Evolutionary conservation across 163 green algal genomes (phyloP), one percentile per base, ranked within the genome.

Genomic region (Scenedesmus sp.): DNA sequence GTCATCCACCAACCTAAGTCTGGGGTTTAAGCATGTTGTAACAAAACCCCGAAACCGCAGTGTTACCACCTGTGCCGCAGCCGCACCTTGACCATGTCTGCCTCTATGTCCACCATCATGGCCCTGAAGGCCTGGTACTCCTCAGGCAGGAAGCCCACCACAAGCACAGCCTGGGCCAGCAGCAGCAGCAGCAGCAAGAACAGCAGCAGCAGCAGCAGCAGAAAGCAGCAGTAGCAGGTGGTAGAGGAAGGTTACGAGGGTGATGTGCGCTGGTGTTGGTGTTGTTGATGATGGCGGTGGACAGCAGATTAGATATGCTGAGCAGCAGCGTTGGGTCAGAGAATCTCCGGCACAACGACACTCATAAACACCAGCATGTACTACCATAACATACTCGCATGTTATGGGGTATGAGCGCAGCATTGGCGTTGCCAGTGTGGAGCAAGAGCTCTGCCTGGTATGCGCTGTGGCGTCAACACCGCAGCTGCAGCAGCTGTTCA

Each of bases 11-110:
- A 46, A 46, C 0, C 34, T 46, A 46, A 46, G 34, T 46, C 0
- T 46, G 34, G 34, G 34, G 34, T 46, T 46, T 0, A 46, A 46
- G 34, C 34, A 46, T 26, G 26, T 26, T 26, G 26, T 26, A 26
- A 26, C 26, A 26, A 26, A 26, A 64, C 59, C 7, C 59, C 59
- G 59, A 6, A 64, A 64, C 59, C 8, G 59, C 59, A 13, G 59
- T 9, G 26, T 26, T 26, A 64, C 6, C 59, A 64, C 6, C 9
- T 23, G 4, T 18, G 74, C 23, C 74, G 13, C 70, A 82, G 4
- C 34, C 86, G 77, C 74, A 96, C 95, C 94, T 96, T 96, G 88
- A 97, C 95, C 93, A 97, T 95, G 46, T 96, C 96, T 34, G 95
- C 94, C 52, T 96, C 95, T 92, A 97, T 96, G 23, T 97, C 95